phyloP scores from a whole-genome alignment of 1,139 yeast species.

The Candida sp. region DNA sequence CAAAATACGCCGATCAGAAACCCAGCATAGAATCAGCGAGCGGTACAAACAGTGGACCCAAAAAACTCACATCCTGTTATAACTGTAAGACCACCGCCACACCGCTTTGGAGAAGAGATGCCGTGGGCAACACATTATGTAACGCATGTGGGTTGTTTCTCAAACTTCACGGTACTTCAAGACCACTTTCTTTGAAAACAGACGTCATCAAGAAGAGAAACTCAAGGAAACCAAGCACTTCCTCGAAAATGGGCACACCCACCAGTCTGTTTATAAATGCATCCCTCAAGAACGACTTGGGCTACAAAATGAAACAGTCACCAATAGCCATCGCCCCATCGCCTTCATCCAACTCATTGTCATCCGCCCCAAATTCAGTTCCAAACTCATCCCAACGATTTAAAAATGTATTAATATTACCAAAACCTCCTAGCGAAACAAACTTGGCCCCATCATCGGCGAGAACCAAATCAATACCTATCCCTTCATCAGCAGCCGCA shows the following conservation, averaged over 20 bases:
- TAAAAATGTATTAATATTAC: conserved; percentile 47
- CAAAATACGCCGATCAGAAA: neutral
- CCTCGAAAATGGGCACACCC: conserved; percentile 2
- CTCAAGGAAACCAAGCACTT: conserved; percentile 33
- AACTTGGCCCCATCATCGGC: conserved; percentile 6
- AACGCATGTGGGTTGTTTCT: conserved; percentile 65
- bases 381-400: conserved; percentile 22
- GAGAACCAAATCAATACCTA: conserved; percentile 16
- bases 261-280: conserved; percentile 8
- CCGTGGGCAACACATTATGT: conserved; percentile 59
- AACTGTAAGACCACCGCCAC: conserved; percentile 62
- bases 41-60: neutral
- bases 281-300: conserved; percentile 6
- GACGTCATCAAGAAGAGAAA: conserved; percentile 60
- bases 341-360: conserved; percentile 12
- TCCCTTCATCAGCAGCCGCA: conserved; percentile 10
- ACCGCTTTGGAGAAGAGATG: conserved; percentile 63
- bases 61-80: conserved; percentile 17
- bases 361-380: conserved; percentile 13
- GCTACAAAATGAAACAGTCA: conserved; percentile 3
- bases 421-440: conserved; percentile 34
- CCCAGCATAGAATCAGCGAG: neutral
- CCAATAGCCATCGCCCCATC: conserved; percentile 12
- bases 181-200: conserved; percentile 60
- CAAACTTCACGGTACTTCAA: conserved; percentile 60